Evolutionary conservation across 192 early-diverging fungal species (phyloP).

Genomic region (Podochytrium sp.): DNA sequence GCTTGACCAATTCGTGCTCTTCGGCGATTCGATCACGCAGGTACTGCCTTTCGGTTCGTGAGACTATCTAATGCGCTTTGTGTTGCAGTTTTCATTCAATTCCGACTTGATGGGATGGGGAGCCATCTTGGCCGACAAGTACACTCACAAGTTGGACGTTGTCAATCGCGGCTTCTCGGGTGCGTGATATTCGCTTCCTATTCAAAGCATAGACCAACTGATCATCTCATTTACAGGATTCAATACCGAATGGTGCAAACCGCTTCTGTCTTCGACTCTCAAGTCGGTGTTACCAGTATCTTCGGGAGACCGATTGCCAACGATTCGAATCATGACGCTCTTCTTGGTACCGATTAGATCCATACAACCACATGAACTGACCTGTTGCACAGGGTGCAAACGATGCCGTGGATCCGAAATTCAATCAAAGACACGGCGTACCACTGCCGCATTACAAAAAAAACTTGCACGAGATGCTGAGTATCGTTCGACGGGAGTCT

Average conservation of each 20-base stretch:
- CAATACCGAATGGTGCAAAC: conserved; percentile 64
- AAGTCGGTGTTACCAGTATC: conserved; percentile 33
- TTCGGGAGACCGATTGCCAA: background rate
- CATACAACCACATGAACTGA: too few species aligned
- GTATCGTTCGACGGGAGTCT: conserved; percentile 56
- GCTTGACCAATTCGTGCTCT: conserved; percentile 41
- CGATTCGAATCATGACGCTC: conserved; percentile 65
- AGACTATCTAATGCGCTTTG: background rate
- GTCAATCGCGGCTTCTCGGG: conserved; percentile 83
- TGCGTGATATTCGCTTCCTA: background rate
- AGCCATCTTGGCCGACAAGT: conserved; percentile 53
- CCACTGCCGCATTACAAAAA: conserved; percentile 57
- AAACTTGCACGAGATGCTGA: conserved; percentile 69
- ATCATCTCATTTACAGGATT: conserved; percentile 54
- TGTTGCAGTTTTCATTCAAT: conserved; percentile 21
- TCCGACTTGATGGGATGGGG: conserved; percentile 49
- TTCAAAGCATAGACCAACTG: conserved; percentile 1
- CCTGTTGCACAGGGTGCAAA: too few species aligned
- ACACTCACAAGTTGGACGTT: conserved; percentile 73
- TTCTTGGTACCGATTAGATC: too few species aligned
- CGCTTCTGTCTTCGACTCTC: conserved; percentile 59
- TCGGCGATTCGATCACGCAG: conserved; percentile 50
- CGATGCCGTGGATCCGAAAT: conserved; percentile 61
- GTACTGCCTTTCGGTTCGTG: background rate
- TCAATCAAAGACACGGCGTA: conserved; percentile 62